Conservation (phyloP, 371 early-diverging fungal species). For the Sporodiniella umbellata region DNA sequence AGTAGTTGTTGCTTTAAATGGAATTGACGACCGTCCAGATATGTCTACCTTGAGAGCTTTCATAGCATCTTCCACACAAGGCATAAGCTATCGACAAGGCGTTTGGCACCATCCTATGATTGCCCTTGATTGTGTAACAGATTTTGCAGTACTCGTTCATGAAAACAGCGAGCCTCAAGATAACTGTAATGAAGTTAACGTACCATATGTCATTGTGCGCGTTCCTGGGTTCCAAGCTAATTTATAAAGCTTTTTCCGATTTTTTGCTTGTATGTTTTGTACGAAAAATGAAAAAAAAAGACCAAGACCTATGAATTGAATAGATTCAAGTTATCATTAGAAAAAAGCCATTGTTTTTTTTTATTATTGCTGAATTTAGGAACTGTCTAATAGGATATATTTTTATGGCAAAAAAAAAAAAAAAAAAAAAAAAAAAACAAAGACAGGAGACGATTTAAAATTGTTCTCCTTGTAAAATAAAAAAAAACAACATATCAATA, state of each 20-base stretch:
- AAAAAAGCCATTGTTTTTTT: no score
- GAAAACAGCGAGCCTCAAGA: slow-evolving; percentile 70
- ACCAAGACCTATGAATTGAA: no score
- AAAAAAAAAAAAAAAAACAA: no score
- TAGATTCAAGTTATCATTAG: no score
- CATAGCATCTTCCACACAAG: slow-evolving; percentile 70
- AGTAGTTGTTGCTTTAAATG: slow-evolving; percentile 77
- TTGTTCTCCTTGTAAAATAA: no score
- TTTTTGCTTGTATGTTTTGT: no score
- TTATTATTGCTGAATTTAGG: no score
- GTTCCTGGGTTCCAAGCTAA: slow-evolving; percentile 35
- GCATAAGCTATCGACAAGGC: slow-evolving; percentile 77
- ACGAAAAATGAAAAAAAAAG: no score
- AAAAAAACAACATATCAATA: no score
- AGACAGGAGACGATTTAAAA: no score
- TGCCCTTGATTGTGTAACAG: slow-evolving; percentile 52
- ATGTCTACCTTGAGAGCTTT: slow-evolving; percentile 73
- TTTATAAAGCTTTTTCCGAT: slow-evolving; percentile 1
- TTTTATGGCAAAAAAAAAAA: no score
- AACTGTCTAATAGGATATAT: no score
- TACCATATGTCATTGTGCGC: slow-evolving; percentile 23
- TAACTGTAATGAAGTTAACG: slow-evolving; percentile 59
- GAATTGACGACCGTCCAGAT: slow-evolving; percentile 64
- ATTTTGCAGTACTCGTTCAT: slow-evolving; percentile 68
- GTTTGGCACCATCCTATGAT: slow-evolving; percentile 94